Conservation (phyloP, 2,329 filamentous ascomycete genomes). For the Dactylellina cionopaga region DNA sequence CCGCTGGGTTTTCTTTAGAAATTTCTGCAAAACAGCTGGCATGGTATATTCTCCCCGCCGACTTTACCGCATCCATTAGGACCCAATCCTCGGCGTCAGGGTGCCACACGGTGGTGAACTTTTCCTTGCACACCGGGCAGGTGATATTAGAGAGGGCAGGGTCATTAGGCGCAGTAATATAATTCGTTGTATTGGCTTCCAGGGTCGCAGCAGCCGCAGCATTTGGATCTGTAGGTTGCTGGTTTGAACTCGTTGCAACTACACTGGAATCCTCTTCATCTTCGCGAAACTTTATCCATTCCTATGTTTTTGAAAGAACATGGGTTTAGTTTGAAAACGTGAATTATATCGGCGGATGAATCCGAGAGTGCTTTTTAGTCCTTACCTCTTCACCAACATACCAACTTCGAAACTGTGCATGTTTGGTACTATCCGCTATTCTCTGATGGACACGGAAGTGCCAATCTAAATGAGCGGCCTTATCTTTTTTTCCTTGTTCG, state of each 20-base stretch:
- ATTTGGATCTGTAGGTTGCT: constrained; percentile 50
- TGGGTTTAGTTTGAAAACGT: too few relatives aligned
- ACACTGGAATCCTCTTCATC: constrained; percentile 73
- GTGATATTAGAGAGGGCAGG: constrained; percentile 76
- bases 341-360: too few relatives aligned
- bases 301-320: constrained; percentile 67
- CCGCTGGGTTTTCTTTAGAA: constrained; percentile 69
- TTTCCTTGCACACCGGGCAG: constrained; percentile 95
- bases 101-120: constrained; percentile 90
- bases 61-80: constrained; percentile 86
- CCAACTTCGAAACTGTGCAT: constrained; percentile 91
- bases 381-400: constrained; percentile 87
- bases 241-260: constrained; percentile 3
- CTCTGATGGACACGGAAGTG: constrained; percentile 94
- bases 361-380: too few relatives aligned
- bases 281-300: constrained; percentile 90
- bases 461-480: constrained; percentile 95
- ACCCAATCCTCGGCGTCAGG: constrained; percentile 96
- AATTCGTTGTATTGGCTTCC: constrained; percentile 60
- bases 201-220: constrained; percentile 60
- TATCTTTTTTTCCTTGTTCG: constrained; percentile 81
- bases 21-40: constrained; percentile 88
- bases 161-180: constrained; percentile 85
- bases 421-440: constrained; percentile 83
- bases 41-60: constrained; percentile 85